These are phyloP conservation scores for Exophiala sp. DNA, from an alignment of 2,329 filamentous ascomycete species.

Conservation along the genomic window DNA sequence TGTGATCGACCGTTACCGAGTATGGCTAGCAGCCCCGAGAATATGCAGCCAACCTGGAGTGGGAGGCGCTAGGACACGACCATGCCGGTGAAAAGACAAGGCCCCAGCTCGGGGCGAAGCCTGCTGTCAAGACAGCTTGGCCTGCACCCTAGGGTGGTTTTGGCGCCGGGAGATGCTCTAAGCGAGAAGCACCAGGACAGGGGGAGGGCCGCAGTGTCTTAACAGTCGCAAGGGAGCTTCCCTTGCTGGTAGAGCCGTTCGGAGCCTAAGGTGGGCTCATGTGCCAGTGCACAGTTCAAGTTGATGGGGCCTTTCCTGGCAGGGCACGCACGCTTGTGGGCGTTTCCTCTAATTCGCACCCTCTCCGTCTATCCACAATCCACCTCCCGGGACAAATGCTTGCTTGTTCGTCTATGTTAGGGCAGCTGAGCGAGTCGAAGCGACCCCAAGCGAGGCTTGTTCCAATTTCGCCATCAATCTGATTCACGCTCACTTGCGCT, in stretches of 20 bases:
- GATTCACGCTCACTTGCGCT: conserved; percentile 22
- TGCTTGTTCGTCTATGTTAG: conserved; percentile 22
- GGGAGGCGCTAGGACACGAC: conserved; percentile 13
- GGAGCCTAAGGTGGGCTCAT: background rate
- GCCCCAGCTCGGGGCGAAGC: conserved; percentile 4
- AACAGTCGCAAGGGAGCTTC: background rate
- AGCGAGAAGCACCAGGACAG: conserved; percentile 26
- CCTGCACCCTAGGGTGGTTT: conserved; percentile 20
- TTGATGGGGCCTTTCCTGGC: too few relatives aligned
- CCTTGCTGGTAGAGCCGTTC: conserved; percentile 2
- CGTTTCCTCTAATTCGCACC: background rate
- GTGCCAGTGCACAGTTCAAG: too few relatives aligned
- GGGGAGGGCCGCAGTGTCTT: conserved; percentile 8
- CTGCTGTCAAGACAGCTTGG: conserved; percentile 18
- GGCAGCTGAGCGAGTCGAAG: conserved; percentile 27
- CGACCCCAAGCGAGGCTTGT: conserved; percentile 28
- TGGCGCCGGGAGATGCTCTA: conserved; percentile 28
- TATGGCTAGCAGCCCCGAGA: conserved; percentile 15
- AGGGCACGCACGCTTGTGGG: background rate
- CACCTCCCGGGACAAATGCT: conserved; percentile 6
- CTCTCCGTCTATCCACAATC: background rate
- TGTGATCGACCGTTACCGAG: conserved; percentile 12
- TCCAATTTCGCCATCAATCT: conserved; percentile 28
- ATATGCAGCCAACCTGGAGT: conserved; percentile 15
- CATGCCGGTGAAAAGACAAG: conserved; percentile 5